A percentile compares a stretch with the other conserved stretches of the same genome.
Conservation (phyloP, 108 stramenopile genomes). For the Cyclotella baltica region DNA sequence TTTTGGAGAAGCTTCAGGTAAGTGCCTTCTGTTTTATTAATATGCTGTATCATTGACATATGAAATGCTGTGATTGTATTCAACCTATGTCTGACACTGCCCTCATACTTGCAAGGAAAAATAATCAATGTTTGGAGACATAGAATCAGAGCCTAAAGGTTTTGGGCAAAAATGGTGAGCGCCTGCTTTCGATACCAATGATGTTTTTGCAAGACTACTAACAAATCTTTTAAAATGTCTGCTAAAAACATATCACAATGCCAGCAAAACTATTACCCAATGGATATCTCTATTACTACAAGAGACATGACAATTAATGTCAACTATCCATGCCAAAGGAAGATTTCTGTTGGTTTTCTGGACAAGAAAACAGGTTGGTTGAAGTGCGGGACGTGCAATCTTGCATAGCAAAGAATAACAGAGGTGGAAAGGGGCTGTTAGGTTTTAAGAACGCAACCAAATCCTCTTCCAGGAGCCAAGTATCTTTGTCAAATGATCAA, state of each 20-base stretch:
- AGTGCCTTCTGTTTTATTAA: no score
- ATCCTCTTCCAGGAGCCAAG: background rate
- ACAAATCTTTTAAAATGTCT: no score
- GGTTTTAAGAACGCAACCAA: background rate
- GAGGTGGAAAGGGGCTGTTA: no score
- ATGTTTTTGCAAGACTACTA: no score
- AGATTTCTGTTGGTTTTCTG: slow-evolving; percentile 45
- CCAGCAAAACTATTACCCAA: slow-evolving; percentile 29
- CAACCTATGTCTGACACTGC: no score
- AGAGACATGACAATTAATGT: slow-evolving; percentile 42
- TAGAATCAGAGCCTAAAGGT: slow-evolving; percentile 49
- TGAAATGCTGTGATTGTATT: no score
- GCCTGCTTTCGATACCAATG: no score
- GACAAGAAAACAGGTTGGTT: slow-evolving; percentile 49
- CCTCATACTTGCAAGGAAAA: no score
- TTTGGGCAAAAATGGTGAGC: slow-evolving; percentile 34
- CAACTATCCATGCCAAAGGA: slow-evolving; percentile 44
- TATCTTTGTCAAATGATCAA: slow-evolving; percentile 16
- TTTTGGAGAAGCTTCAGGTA: slow-evolving; percentile 34
- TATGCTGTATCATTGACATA: no score
- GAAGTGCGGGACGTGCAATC: slow-evolving; percentile 38
- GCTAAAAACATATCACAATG: slow-evolving; percentile 27
- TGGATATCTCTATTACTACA: slow-evolving; percentile 36
- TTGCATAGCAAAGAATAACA: background rate
- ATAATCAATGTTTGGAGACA: slow-evolving; percentile 40